Evolutionary conservation across 2,329 filamentous ascomycete species (phyloP).

Genomic region (Clonostachys solani): DNA sequence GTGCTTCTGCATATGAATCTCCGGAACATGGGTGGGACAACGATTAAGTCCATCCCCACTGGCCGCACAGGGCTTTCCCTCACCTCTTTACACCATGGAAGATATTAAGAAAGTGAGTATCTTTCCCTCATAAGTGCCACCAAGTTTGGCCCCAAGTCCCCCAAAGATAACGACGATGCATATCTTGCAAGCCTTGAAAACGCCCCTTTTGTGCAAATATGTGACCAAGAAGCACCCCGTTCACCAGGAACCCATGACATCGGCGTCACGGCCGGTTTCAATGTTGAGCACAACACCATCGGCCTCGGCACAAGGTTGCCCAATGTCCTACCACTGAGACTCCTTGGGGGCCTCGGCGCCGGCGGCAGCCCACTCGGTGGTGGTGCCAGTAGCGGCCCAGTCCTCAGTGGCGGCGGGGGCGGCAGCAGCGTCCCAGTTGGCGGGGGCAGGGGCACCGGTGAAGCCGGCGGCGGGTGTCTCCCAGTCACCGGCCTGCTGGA

Average conservation of each 20-base stretch:
- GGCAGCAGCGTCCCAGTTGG: slow-evolving; percentile 48
- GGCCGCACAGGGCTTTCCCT: slow-evolving; percentile 98
- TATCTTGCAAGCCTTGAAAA: too few species aligned
- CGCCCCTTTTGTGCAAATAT: too few species aligned
- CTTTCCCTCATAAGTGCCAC: slow-evolving; percentile 98
- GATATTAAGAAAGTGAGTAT: slow-evolving; percentile 59
- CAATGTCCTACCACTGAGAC: slow-evolving; percentile 43
- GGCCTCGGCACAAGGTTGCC: not conserved
- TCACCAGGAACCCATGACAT: not conserved
- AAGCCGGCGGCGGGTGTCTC: slow-evolving; percentile 74
- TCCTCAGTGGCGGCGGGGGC: slow-evolving; percentile 44
- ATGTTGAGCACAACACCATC: not conserved
- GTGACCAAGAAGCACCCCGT: too few species aligned
- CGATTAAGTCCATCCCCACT: slow-evolving; percentile 85
- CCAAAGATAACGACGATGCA: not conserved
- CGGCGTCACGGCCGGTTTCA: too few species aligned
- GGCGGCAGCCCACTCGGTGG: slow-evolving; percentile 65
- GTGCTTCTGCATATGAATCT: too few species aligned
- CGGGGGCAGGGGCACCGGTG: slow-evolving; percentile 52
- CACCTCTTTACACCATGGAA: slow-evolving; percentile 26
- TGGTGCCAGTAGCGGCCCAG: slow-evolving; percentile 63
- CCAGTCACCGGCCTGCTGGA: slow-evolving; percentile 73
- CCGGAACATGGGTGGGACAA: slow-evolving; percentile 57
- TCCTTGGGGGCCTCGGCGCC: slow-evolving; percentile 54
- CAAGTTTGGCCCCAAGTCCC: not conserved